Conservation (phyloP, 371 early-diverging fungal genomes). For the Syncephalastrum racemosum region DNA sequence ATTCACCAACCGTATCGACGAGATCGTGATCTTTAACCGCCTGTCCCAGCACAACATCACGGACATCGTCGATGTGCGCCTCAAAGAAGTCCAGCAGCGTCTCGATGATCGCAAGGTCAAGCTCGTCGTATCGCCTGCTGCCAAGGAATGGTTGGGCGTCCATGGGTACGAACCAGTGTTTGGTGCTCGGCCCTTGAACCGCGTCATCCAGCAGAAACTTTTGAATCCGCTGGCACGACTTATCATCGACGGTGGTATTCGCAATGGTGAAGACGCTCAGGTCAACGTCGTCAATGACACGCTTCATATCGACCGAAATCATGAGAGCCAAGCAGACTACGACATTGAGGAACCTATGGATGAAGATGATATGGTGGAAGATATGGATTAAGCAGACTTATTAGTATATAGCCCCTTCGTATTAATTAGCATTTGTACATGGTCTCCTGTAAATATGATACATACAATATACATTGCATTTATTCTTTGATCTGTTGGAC, state of each 20-base stretch:
- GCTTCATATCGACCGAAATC: constrained; percentile 43
- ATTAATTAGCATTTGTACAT: no score
- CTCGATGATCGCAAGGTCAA: constrained; percentile 73
- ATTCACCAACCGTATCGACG: constrained; percentile 91
- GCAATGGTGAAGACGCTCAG: constrained; percentile 61
- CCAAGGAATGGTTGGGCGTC: constrained; percentile 78
- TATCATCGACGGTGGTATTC: constrained; percentile 77
- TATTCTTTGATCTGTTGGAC: no score
- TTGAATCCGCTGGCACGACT: constrained; percentile 80
- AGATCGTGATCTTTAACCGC: constrained; percentile 82
- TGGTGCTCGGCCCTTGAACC: constrained; percentile 85
- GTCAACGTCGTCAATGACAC: constrained; percentile 39
- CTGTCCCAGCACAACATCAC: constrained; percentile 70
- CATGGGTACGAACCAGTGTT: constrained; percentile 84
- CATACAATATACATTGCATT: no score
- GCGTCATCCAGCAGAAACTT: constrained; percentile 78
- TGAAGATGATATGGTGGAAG: constrained; percentile 39
- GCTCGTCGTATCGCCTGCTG: constrained; percentile 62
- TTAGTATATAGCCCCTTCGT: no score
- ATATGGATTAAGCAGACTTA: constrained; percentile 14
- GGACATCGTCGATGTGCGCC: constrained; percentile 83
- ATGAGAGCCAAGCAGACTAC: constrained; percentile 43
- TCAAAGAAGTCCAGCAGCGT: constrained; percentile 73
- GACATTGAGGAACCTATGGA: constrained; percentile 45
- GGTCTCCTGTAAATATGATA: no score